These are phyloP conservation scores for Scolecobasidium constrictum DNA, from an alignment of 2,329 filamentous ascomycete species.

Conservation along the genomic window DNA sequence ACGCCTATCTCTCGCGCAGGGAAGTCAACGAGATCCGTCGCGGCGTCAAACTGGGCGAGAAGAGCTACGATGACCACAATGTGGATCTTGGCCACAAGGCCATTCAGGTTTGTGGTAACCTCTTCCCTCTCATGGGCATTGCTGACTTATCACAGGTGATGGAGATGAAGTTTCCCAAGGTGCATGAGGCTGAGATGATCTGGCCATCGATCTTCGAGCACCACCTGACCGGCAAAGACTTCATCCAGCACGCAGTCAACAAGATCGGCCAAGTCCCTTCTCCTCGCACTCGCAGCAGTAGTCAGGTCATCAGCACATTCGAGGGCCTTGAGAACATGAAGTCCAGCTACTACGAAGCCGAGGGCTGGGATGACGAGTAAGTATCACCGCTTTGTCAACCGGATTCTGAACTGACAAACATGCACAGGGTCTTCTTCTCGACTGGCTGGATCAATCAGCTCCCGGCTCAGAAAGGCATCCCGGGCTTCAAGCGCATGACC, in stretches of 20 bases:
- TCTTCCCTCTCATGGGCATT: conserved; percentile 14
- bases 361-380: conserved; percentile 26
- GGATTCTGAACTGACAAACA: conserved; percentile 13
- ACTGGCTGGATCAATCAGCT: conserved; percentile 40
- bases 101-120: conserved; percentile 22
- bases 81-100: conserved; percentile 18
- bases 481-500: conserved; percentile 43
- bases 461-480: conserved; percentile 35
- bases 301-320: too few species aligned
- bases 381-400: background rate
- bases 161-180: conserved; percentile 19
- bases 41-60: conserved; percentile 1
- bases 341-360: conserved; percentile 23
- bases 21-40: conserved; percentile 19
- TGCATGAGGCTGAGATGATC: conserved; percentile 12
- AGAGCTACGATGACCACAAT: conserved; percentile 20
- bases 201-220: conserved; percentile 32
- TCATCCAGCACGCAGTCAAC: background rate
- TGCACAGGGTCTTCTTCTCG: conserved; percentile 20
- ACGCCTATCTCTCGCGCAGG: conserved; percentile 27
- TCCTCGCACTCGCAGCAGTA: too few species aligned
- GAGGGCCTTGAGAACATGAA: background rate
- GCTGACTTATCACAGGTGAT: too few species aligned
- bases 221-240: conserved; percentile 19
- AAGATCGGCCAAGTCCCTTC: too few species aligned